These are phyloP conservation scores for Candolleomyces efflorescens DNA, from an alignment of 768 basidiomycete genomes.

Conservation along the genomic window DNA sequence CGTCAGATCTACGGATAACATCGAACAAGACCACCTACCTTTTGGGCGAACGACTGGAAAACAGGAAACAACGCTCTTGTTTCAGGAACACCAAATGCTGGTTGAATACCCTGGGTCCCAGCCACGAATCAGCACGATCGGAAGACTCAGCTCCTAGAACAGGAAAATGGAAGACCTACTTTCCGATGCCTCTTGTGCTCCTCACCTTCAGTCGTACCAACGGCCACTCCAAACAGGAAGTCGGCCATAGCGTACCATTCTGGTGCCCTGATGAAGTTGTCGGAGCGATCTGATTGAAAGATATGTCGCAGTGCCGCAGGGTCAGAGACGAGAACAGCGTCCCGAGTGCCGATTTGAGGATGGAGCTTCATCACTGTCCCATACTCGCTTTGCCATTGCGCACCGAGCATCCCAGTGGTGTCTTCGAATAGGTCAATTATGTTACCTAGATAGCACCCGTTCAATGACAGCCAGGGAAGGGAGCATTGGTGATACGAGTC, in stretches of 20 bases:
- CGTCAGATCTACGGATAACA: too few species aligned
- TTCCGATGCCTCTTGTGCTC: background rate
- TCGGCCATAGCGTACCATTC: conserved; percentile 3
- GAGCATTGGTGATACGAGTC: too few species aligned
- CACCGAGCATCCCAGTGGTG: background rate
- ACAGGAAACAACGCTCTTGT: background rate
- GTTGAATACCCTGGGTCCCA: background rate
- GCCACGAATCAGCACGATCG: background rate
- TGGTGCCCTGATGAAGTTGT: background rate
- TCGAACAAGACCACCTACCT: background rate
- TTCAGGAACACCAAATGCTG: background rate
- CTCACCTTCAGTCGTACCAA: background rate
- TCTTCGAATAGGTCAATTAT: background rate
- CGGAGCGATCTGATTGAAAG: background rate
- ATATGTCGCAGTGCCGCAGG: background rate
- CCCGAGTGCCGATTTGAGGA: background rate
- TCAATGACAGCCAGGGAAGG: too few species aligned
- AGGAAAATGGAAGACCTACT: too few species aligned
- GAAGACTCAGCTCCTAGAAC: too few species aligned
- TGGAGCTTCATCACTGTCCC: background rate
- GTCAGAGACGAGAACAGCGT: background rate
- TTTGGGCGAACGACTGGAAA: background rate
- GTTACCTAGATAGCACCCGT: background rate
- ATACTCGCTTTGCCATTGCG: background rate
- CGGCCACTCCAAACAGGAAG: background rate